These are phyloP conservation scores for Starmerella floricola DNA, from an alignment of 805 yeast genomes.

Conservation along the genomic window DNA sequence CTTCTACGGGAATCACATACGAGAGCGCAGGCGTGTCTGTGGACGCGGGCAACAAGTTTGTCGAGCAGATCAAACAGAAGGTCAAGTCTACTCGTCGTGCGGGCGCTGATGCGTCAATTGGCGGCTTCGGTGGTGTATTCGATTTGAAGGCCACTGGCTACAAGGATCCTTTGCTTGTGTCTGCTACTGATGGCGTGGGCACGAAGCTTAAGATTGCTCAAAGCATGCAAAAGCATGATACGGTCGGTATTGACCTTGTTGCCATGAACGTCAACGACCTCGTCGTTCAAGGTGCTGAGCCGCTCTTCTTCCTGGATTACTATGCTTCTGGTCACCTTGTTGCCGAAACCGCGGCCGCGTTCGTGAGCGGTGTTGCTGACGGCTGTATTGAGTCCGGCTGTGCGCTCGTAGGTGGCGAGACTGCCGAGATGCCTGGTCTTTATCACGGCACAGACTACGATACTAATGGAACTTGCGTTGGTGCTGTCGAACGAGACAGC, in stretches of 20 bases:
- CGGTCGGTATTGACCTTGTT: conserved; percentile 97
- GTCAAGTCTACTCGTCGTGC: conserved; percentile 88
- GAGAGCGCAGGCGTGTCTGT: conserved; percentile 97
- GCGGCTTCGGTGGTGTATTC: conserved; percentile 97
- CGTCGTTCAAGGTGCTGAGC: conserved; percentile 98
- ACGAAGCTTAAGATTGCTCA: conserved; percentile 94
- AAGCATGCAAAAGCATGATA: conserved; percentile 72
- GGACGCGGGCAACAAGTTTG: conserved; percentile 84
- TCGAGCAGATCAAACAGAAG: conserved; percentile 76
- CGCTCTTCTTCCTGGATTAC: conserved; percentile 86
- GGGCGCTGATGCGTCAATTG: conserved; percentile 96
- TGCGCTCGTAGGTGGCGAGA: conserved; percentile 98
- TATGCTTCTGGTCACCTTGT: conserved; percentile 92
- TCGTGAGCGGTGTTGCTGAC: conserved; percentile 89
- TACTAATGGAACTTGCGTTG: conserved; percentile 96
- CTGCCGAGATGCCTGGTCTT: conserved; percentile 99
- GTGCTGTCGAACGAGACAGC: conserved; percentile 71
- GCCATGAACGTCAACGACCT: conserved; percentile 98
- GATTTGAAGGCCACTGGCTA: conserved; percentile 85
- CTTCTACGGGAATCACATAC: conserved; percentile 51
- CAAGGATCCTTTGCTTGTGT: conserved; percentile 64
- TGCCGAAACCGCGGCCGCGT: conserved; percentile 67
- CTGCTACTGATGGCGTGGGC: conserved; percentile 99
- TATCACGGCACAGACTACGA: conserved; percentile 92
- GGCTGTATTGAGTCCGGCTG: conserved; percentile 94